Evolutionary conservation across 148 eudicot species (phyloP).

Genomic region (Vaccinium vitisidaea): DNA sequence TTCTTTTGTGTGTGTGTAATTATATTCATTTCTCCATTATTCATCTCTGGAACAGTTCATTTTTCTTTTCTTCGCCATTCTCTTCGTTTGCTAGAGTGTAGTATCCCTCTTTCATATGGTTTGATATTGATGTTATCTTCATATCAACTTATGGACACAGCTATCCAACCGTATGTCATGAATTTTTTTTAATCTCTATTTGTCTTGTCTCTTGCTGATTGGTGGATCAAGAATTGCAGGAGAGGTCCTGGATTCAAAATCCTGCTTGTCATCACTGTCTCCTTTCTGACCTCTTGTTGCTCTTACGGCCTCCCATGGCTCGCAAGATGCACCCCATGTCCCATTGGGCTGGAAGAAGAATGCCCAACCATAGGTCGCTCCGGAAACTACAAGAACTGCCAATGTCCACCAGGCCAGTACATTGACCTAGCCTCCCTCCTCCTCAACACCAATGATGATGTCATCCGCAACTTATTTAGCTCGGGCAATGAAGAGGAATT

Average conservation of each 20-base stretch:
- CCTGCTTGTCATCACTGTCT: conserved; percentile 44
- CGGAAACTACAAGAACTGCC: conserved; percentile 64
- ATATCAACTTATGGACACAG: neutral
- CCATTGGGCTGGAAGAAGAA: conserved; percentile 37
- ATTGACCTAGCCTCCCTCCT: conserved; percentile 79
- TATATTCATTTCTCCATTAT: neutral
- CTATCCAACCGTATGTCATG: neutral
- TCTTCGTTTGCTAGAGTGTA: neutral
- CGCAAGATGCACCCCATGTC: conserved; percentile 61
- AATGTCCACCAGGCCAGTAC: conserved; percentile 62
- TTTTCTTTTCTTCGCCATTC: neutral
- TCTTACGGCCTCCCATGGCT: conserved; percentile 68
- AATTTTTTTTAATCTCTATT: neutral
- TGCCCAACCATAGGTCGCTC: conserved; percentile 66
- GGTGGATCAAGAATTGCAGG: conserved; percentile 36
- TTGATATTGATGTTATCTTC: neutral
- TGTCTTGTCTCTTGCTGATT: conserved; percentile 15
- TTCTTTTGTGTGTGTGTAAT: too few relatives aligned
- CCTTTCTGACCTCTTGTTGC: conserved; percentile 62
- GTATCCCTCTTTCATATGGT: neutral
- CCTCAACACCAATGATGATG: conserved; percentile 75
- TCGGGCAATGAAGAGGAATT: conserved; percentile 39
- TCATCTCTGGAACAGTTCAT: neutral
- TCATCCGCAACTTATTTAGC: conserved; percentile 68
- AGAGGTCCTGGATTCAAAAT: conserved; percentile 57